Conservation (phyloP, 2,329 filamentous ascomycete species). For the Xylaria sp. region DNA sequence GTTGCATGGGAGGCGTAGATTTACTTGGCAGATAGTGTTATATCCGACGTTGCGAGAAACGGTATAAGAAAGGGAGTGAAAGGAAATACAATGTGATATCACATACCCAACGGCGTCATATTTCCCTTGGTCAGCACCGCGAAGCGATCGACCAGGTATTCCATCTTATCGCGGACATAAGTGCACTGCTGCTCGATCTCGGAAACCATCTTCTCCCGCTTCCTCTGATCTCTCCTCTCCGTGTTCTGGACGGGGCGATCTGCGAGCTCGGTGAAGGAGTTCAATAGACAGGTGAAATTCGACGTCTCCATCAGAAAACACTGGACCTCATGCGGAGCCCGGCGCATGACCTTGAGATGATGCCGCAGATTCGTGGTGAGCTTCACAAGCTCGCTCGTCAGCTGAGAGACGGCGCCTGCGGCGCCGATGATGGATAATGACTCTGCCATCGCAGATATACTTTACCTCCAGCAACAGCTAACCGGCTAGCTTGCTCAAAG, state of each 20-base stretch:
- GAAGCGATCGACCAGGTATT: constrained; percentile 27
- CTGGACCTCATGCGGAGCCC: constrained; percentile 24
- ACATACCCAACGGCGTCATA: constrained; percentile 22
- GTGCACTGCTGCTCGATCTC: constrained; percentile 22
- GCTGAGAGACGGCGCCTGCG: constrained; percentile 19
- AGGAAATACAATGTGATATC: too few relatives aligned
- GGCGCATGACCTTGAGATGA: constrained; percentile 16
- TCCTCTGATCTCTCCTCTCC: not conserved
- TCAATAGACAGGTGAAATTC: constrained; percentile 23
- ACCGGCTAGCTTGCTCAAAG: not conserved
- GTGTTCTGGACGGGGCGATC: not conserved
- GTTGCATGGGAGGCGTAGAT: too few relatives aligned
- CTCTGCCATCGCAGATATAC: constrained; percentile 21
- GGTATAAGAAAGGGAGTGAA: not conserved
- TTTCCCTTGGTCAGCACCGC: constrained; percentile 15
- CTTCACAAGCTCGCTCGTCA: constrained; percentile 23
- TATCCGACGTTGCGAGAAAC: too few relatives aligned
- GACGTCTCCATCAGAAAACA: constrained; percentile 25
- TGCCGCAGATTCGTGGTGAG: constrained; percentile 24
- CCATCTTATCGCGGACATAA: constrained; percentile 18
- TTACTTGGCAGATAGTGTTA: too few relatives aligned
- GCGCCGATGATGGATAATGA: not conserved
- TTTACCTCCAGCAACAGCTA: not conserved
- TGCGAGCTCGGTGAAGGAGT: constrained; percentile 25
- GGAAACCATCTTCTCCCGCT: constrained; percentile 9